phyloP scores from a whole-genome alignment of 805 yeast species.

The Metschnikowia picachoensis region DNA sequence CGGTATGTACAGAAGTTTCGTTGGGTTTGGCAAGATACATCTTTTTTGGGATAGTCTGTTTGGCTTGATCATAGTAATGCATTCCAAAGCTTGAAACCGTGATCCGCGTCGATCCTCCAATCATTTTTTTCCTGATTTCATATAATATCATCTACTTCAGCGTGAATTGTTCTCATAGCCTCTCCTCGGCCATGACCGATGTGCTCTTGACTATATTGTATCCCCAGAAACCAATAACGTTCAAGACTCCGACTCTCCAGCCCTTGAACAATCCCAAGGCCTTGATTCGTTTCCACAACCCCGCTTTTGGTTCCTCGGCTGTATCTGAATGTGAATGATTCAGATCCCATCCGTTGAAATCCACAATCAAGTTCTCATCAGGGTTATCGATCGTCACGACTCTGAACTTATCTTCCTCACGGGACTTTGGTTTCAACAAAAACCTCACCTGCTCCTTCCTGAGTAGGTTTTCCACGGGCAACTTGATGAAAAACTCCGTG shows the following conservation, averaged over 20 bases:
- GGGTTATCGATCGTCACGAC: conserved; percentile 43
- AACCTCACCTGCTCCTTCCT: conserved; percentile 78
- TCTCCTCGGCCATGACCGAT: conserved; percentile 17
- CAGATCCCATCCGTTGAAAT: conserved; percentile 25
- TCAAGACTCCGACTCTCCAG: conserved; percentile 83
- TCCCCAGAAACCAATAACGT: conserved; percentile 82
- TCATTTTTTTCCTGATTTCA: no score
- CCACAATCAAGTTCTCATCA: conserved; percentile 53
- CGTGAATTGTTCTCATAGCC: conserved; percentile 7
- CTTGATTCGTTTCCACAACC: conserved; percentile 40
- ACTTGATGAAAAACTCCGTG: conserved; percentile 64
- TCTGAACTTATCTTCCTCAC: conserved; percentile 31
- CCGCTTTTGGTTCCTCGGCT: conserved; percentile 24
- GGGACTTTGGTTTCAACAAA: conserved; percentile 42
- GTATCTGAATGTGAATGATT: conserved; percentile 1
- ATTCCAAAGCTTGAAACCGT: no score
- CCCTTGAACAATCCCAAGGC: conserved; percentile 63
- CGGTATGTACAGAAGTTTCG: no score
- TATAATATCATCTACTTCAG: no score
- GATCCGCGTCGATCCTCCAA: no score
- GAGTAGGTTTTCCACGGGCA: conserved; percentile 85
- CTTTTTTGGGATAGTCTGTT: no score
- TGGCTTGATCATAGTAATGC: no score
- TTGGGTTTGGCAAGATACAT: no score
- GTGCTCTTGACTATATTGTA: conserved; percentile 54